phyloP scores from a whole-genome alignment of 495 filamentous ascomycete species.

The Margaritispora aquatica region DNA sequence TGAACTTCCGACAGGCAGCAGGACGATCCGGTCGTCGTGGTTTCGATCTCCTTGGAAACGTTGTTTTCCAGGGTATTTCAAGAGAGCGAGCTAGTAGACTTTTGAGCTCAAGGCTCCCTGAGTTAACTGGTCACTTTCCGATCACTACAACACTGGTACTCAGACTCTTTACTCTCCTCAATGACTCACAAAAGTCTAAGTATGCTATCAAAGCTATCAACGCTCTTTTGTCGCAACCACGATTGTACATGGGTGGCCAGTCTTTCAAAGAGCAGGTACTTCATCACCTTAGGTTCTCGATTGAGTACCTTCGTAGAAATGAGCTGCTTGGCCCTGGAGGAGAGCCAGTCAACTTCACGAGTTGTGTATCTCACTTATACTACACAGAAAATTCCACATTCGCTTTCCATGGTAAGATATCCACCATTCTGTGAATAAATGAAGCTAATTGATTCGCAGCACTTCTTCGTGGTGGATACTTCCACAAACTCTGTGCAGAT shows the following conservation, averaged over 20 bases:
- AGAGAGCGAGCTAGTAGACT: constrained; percentile 51
- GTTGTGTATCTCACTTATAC: constrained; percentile 60
- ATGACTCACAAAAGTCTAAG: constrained; percentile 53
- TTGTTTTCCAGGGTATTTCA: constrained; percentile 62
- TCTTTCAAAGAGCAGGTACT: constrained; percentile 56
- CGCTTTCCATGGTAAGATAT: constrained; percentile 51
- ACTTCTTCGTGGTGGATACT: constrained; percentile 59
- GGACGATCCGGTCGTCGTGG: constrained; percentile 75
- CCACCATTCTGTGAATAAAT: neutral
- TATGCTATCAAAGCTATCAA: constrained; percentile 57
- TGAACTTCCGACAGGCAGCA: constrained; percentile 70
- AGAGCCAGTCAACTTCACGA: constrained; percentile 62
- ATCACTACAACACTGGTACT: constrained; percentile 67
- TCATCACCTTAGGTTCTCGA: constrained; percentile 72
- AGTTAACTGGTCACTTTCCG: constrained; percentile 72
- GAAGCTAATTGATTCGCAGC: constrained; percentile 24
- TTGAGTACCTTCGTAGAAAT: constrained; percentile 70
- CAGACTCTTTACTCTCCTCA: constrained; percentile 57
- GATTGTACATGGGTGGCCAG: constrained; percentile 60
- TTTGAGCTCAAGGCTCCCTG: constrained; percentile 63
- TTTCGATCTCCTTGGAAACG: constrained; percentile 75
- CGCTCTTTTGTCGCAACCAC: constrained; percentile 59
- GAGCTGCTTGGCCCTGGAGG: constrained; percentile 53
- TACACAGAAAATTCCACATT: constrained; percentile 68
- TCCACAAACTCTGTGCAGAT: constrained; percentile 53